phyloP scores from a whole-genome alignment of 192 early-diverging fungal species.

The Haplosporangium gracile region DNA sequence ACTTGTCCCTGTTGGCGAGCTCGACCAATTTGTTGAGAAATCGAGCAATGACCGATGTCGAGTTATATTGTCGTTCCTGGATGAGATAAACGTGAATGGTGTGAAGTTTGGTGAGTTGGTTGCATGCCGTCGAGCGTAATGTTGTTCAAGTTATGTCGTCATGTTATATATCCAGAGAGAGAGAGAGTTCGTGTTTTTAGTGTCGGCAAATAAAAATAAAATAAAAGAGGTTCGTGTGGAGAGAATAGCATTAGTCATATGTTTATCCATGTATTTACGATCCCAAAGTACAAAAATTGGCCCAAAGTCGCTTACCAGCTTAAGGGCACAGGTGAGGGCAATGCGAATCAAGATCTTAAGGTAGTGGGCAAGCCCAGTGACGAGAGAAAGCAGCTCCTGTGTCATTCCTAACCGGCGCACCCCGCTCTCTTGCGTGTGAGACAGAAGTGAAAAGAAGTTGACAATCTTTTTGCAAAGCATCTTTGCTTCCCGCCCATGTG shows the following conservation, averaged over 20 bases:
- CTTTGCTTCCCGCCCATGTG: conserved; percentile 92
- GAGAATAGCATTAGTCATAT: background rate
- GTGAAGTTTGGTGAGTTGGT: background rate
- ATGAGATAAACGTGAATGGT: background rate
- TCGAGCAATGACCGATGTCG: conserved; percentile 65
- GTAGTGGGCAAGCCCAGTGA: conserved; percentile 92
- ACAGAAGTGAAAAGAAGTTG: conserved; percentile 93
- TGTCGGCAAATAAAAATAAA: background rate
- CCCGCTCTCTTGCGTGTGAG: conserved; percentile 75
- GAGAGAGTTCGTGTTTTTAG: background rate
- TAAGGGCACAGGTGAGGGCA: conserved; percentile 89
- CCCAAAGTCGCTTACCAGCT: conserved; percentile 67
- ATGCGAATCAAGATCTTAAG: conserved; percentile 93
- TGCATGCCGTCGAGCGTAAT: background rate
- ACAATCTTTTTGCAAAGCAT: conserved; percentile 96
- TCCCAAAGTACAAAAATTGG: background rate
- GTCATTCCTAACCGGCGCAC: conserved; percentile 74
- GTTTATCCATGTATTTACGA: background rate
- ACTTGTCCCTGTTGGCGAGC: conserved; percentile 66
- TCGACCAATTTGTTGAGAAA: conserved; percentile 87
- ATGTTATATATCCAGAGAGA: background rate
- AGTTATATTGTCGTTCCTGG: conserved; percentile 73
- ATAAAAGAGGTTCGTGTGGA: background rate
- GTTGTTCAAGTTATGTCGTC: background rate
- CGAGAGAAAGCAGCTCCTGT: conserved; percentile 89